Evolutionary conservation across 2,329 filamentous ascomycete species (phyloP), one percentile per base, ranked within the genome.

Genomic region (Paecilomyces fulvus): DNA sequence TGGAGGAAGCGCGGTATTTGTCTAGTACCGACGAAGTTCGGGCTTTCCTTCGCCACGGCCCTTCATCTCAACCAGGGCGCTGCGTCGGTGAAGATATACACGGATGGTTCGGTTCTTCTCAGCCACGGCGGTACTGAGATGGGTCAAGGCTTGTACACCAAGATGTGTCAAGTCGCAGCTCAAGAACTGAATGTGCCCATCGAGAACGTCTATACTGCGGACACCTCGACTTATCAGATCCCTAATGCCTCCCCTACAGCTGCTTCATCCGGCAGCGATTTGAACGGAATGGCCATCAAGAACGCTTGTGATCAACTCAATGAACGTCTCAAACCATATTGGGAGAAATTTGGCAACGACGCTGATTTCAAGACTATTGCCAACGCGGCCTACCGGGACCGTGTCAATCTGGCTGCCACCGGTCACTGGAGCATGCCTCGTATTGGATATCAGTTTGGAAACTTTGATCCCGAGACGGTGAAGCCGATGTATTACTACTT

Each of bases 121-220:
- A 60, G 60, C 20, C 64, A 66, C 43, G 64, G 64, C 0, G 64
- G 64, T 3, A 64, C 61, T 1, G 64, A 66, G 33, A 66, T 66
- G 64, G 64, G 64, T 0, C 64, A 66, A 51, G 64, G 64, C 0
- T 49, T 66, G 11, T 63, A 64, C 43, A 66, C 64, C 8, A 66
- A 66, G 49, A 65, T 66, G 63, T 58, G 49, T 30, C 63, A 65
- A 49, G 58, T 66, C 0, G 64, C 63, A 1, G 64, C 64, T 2
- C 57, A 65, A 52, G 63, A 61, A 12, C 53, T 66, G 14, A 52
- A 58, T 3, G 60, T 64, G 1, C 51, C 62, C 0, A 12, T 62
- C 1, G 64, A 65, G 9, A 55, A 52, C 9, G 54, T 66, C 2
- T 65, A 62, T 31, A 64, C 62, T 1, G 54, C 60, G 17, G 64